Evolutionary conservation across 257 asterid genomes (phyloP).

Genomic region (Avicennia marina): DNA sequence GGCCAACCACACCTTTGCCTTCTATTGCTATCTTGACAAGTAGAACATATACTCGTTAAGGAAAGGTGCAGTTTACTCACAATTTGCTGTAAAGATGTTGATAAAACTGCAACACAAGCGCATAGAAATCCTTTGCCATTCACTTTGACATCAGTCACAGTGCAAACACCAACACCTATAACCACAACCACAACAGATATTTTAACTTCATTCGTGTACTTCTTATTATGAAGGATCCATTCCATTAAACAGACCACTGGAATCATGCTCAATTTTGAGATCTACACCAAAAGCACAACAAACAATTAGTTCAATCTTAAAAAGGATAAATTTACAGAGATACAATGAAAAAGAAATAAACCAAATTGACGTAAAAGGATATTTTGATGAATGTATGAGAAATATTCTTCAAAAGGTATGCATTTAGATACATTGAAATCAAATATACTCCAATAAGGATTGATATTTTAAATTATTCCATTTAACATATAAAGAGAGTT

Average conservation of each 20-base stretch:
- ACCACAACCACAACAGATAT: slow-evolving; percentile 82
- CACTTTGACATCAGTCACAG: slow-evolving; percentile 93
- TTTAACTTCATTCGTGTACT: slow-evolving; percentile 76
- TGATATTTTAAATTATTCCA: too few species aligned
- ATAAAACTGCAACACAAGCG: slow-evolving; percentile 81
- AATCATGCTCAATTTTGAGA: slow-evolving; percentile 96
- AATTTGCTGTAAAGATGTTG: slow-evolving; percentile 91
- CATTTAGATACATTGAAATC: too few species aligned
- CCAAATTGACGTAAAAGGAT: not conserved
- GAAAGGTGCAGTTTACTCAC: slow-evolving; percentile 43
- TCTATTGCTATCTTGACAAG: slow-evolving; percentile 6
- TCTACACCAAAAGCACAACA: slow-evolving; percentile 40
- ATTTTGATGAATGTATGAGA: not conserved
- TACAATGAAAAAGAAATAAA: slow-evolving; percentile 1
- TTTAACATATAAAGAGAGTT: too few species aligned
- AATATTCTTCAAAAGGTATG: too few species aligned
- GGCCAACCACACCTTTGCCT: slow-evolving; percentile 10
- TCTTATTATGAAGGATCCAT: slow-evolving; percentile 87
- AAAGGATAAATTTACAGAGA: slow-evolving; percentile 4
- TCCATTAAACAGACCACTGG: slow-evolving; percentile 96
- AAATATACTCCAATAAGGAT: too few species aligned
- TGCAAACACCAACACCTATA: slow-evolving; percentile 97
- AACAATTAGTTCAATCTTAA: slow-evolving; percentile 20
- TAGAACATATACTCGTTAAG: not conserved
- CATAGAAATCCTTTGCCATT: slow-evolving; percentile 80